phyloP scores from a whole-genome alignment of 2,329 filamentous ascomycete genomes.

The Lasiodiplodia citricola region DNA sequence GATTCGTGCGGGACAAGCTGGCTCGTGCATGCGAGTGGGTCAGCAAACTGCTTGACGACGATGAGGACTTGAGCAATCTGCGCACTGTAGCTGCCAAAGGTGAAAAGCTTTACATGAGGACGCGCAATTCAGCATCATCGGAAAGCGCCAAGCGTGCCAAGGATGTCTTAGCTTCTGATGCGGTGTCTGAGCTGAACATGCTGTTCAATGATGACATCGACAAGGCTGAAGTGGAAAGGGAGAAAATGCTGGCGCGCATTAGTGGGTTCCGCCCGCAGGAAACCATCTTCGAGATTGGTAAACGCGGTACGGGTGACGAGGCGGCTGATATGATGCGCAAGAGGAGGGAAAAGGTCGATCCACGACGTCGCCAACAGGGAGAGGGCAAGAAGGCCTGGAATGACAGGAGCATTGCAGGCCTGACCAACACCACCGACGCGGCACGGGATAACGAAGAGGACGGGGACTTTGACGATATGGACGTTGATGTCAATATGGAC shows the following conservation, averaged over 20 bases:
- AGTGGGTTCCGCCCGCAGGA: slow-evolving; percentile 88
- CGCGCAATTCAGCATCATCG: slow-evolving; percentile 84
- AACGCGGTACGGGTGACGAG: slow-evolving; percentile 67
- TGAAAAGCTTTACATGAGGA: slow-evolving; percentile 89
- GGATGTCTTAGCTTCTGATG: slow-evolving; percentile 71
- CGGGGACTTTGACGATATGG: slow-evolving; percentile 34
- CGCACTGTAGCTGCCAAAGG: slow-evolving; percentile 81
- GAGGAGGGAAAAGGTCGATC: slow-evolving; percentile 71
- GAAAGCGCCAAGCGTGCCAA: slow-evolving; percentile 90
- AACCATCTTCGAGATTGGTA: slow-evolving; percentile 94
- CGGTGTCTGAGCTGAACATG: slow-evolving; percentile 76
- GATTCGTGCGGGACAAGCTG: slow-evolving; percentile 73
- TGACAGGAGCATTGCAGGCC: slow-evolving; percentile 16
- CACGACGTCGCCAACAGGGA: slow-evolving; percentile 53
- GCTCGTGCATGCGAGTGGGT: slow-evolving; percentile 83
- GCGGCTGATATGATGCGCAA: slow-evolving; percentile 78
- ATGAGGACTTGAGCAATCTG: slow-evolving; percentile 73
- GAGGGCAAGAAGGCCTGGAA: slow-evolving; percentile 41
- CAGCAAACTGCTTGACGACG: slow-evolving; percentile 76
- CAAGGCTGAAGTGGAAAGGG: slow-evolving; percentile 69
- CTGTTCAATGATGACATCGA: slow-evolving; percentile 70
- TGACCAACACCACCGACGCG: not conserved
- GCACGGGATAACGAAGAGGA: slow-evolving; percentile 27
- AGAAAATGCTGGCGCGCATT: slow-evolving; percentile 86
- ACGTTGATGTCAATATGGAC: slow-evolving; percentile 36